Conservation (phyloP, 208 protist species). For the Leishmania major region DNA sequence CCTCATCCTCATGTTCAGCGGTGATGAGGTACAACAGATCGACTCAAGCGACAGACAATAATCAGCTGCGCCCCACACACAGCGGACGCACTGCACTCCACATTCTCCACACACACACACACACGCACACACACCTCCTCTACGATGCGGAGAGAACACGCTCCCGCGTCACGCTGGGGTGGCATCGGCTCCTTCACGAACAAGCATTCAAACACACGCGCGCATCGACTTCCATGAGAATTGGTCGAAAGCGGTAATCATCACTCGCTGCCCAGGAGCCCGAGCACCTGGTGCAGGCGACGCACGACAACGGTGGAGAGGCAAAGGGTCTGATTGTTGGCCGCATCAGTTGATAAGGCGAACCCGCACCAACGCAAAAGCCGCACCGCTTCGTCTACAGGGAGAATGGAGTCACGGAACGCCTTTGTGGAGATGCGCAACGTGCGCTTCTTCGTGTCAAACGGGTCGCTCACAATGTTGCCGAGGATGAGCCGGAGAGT, state of each 20-base stretch:
- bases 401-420: slow-evolving; percentile 54
- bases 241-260: background rate
- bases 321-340: slow-evolving; percentile 41
- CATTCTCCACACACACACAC: background rate
- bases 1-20: background rate
- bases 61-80: background rate
- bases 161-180: background rate
- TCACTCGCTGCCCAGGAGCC: slow-evolving; percentile 8
- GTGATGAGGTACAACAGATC: background rate
- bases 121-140: background rate
- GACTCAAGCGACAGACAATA: background rate
- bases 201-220: background rate
- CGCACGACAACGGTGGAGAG: slow-evolving; percentile 68
- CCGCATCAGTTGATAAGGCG: slow-evolving; percentile 46
- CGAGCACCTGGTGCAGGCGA: slow-evolving; percentile 37
- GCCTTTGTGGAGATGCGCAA: slow-evolving; percentile 57
- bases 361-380: slow-evolving; percentile 74
- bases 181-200: background rate
- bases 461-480: slow-evolving; percentile 65
- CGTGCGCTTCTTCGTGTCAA: slow-evolving; percentile 72
- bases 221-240: background rate
- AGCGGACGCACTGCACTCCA: background rate
- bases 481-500: slow-evolving; percentile 63
- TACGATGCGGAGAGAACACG: background rate
- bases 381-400: slow-evolving; percentile 46